These are phyloP conservation scores for Arthrobotrys musiformis DNA, from an alignment of 2,329 filamentous ascomycete species.

Conservation along the genomic window DNA sequence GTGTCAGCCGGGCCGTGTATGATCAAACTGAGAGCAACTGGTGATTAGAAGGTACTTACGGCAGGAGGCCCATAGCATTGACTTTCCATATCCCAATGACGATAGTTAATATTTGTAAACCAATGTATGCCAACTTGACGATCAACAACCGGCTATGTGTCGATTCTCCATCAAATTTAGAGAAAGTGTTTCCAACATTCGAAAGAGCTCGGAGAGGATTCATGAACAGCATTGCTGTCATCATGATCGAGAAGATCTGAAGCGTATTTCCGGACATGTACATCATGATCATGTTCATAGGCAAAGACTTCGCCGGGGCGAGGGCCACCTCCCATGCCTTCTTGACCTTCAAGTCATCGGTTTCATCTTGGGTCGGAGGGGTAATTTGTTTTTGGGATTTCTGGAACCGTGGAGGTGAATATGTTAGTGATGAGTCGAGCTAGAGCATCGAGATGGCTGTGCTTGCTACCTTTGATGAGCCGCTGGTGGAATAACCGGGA, in stretches of 20 bases:
- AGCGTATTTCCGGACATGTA: conserved; percentile 99
- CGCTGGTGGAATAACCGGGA: conserved; percentile 77
- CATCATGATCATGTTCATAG: conserved; percentile 99
- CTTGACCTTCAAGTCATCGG: conserved; percentile 95
- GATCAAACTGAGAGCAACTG: neutral
- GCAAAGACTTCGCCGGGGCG: conserved; percentile 89
- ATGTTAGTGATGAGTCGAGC: conserved; percentile 64
- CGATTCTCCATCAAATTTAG: conserved; percentile 88
- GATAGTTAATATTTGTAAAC: conserved; percentile 84
- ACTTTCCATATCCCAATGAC: conserved; percentile 94
- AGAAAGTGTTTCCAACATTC: conserved; percentile 85
- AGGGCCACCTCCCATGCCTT: conserved; percentile 98
- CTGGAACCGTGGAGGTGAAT: conserved; percentile 55
- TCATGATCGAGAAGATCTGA: conserved; percentile 99
- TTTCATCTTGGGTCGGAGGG: conserved; percentile 80
- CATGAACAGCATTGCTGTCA: conserved; percentile 99
- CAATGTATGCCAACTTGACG: conserved; percentile 87
- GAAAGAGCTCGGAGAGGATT: conserved; percentile 87
- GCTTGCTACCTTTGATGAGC: conserved; percentile 55
- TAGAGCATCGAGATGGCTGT: conserved; percentile 52
- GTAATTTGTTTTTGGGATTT: conserved; percentile 67
- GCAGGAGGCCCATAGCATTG: conserved; percentile 93
- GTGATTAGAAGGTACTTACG: conserved; percentile 70
- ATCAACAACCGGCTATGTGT: conserved; percentile 74
- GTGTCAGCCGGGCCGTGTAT: neutral